A percentile compares a stretch with the other conserved stretches of the same genome.
phyloP scores from a whole-genome alignment of 1,284 basidiomycete genomes.

The Amylostereum areolatum region DNA sequence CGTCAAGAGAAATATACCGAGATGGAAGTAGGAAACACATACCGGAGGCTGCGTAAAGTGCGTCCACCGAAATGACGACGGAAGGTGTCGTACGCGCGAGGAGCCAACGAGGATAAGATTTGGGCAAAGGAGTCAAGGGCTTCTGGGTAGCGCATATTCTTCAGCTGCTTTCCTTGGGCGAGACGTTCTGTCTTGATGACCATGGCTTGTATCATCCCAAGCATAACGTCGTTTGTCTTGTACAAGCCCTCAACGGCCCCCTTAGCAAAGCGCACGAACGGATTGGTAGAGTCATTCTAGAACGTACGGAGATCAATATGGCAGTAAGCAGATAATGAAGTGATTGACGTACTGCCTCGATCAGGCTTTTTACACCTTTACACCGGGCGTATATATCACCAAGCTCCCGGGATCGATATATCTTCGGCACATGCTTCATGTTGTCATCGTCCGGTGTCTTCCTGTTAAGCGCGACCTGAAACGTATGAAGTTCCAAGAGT shows the following conservation, averaged over 20 bases:
- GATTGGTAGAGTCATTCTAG: constrained; percentile 8
- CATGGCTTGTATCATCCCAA: background rate
- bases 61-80: background rate
- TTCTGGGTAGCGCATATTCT: background rate
- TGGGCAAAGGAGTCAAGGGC: background rate
- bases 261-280: constrained; percentile 16
- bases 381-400: background rate
- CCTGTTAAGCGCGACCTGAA: background rate
- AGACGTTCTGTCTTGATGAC: background rate
- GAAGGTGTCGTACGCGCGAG: background rate
- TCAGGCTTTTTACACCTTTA: background rate
- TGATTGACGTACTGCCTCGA: background rate
- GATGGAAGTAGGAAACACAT: background rate
- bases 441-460: background rate
- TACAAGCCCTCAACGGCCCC: constrained; percentile 12
- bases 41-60: background rate
- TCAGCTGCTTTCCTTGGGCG: background rate
- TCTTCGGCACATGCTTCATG: background rate
- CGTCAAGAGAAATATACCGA: no score
- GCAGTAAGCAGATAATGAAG: no score
- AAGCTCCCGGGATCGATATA: background rate
- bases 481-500: background rate
- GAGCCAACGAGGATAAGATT: background rate
- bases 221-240: constrained; percentile 2
- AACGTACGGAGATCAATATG: no score